Percentiles rank a stretch among this genome's conserved stretches.
These are phyloP conservation scores for Pythium myriotylum DNA, from an alignment of 352 stramenopile genomes.

Conservation along the genomic window DNA sequence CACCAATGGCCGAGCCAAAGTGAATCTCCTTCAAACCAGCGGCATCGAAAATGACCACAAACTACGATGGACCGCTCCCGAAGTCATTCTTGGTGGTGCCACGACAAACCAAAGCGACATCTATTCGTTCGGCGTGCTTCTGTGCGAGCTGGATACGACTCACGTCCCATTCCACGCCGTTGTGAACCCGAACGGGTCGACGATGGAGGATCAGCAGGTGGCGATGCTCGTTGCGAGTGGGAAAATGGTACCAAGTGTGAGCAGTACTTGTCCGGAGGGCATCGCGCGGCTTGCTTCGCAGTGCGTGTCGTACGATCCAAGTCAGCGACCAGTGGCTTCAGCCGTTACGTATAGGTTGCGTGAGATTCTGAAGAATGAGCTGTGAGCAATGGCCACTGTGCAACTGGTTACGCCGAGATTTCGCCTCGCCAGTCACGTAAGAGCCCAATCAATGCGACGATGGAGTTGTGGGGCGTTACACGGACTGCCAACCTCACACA, in stretches of 20 bases:
- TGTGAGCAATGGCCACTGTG: no score
- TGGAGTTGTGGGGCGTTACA: no score
- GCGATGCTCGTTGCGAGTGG: conserved; percentile 65
- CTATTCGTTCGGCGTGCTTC: conserved; percentile 38
- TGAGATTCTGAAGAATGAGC: no score
- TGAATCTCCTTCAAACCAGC: background rate
- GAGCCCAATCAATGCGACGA: no score
- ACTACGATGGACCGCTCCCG: conserved; percentile 38
- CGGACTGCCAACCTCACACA: no score
- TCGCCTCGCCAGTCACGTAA: no score
- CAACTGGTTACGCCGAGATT: no score
- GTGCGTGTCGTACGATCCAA: background rate
- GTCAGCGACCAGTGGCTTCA: no score
- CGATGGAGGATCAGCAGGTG: conserved; percentile 68
- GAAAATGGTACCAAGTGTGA: conserved; percentile 61
- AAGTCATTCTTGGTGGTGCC: conserved; percentile 22
- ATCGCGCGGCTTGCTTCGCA: background rate
- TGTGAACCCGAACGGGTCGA: conserved; percentile 60
- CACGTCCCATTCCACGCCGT: conserved; percentile 63
- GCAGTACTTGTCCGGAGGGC: conserved; percentile 10
- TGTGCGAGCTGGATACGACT: conserved; percentile 68
- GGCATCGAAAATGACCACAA: background rate
- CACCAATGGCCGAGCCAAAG: background rate
- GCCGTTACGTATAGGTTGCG: no score
- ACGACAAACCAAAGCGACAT: conserved; percentile 28